Evolutionary conservation across 768 basidiomycete genomes (phyloP).

Genomic region (Mycena pura): DNA sequence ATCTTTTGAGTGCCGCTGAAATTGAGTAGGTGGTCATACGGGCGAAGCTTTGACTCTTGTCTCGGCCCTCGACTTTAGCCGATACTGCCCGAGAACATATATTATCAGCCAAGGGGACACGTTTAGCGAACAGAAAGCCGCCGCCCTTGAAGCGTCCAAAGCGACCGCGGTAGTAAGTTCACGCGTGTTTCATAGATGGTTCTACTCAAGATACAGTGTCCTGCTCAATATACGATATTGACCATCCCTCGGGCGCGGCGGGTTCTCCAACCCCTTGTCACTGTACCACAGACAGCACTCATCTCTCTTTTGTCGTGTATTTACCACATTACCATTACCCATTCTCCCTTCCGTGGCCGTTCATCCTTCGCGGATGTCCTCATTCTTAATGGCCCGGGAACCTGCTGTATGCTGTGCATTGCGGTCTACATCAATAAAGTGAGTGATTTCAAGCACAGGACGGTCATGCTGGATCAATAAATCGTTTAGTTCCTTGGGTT

Average conservation of each 20-base stretch:
- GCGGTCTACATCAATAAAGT: slow-evolving; percentile 79
- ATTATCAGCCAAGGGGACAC: slow-evolving; percentile 82
- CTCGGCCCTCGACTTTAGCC: slow-evolving; percentile 72
- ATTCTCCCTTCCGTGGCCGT: slow-evolving; percentile 42
- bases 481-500: slow-evolving; percentile 75
- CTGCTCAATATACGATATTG: slow-evolving; percentile 54
- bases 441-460: slow-evolving; percentile 34
- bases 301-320: slow-evolving; percentile 67
- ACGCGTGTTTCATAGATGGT: neutral
- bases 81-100: slow-evolving; percentile 82
- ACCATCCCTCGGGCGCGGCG: slow-evolving; percentile 85
- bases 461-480: neutral
- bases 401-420: slow-evolving; percentile 80
- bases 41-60: slow-evolving; percentile 81
- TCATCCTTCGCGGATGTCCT: slow-evolving; percentile 71
- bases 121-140: slow-evolving; percentile 77
- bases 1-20: slow-evolving; percentile 1
- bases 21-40: slow-evolving; percentile 86
- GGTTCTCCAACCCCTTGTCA: slow-evolving; percentile 82
- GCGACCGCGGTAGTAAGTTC: slow-evolving; percentile 28
- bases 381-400: slow-evolving; percentile 94
- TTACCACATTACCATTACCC: slow-evolving; percentile 63
- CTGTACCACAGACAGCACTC: slow-evolving; percentile 70
- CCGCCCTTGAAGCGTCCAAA: slow-evolving; percentile 62
- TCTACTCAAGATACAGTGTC: slow-evolving; percentile 8